Percentiles rank a stretch among this genome's conserved stretches.
These are phyloP conservation scores for Fomes fomentarius DNA, from an alignment of 1,284 basidiomycete species.

Conservation along the genomic window DNA sequence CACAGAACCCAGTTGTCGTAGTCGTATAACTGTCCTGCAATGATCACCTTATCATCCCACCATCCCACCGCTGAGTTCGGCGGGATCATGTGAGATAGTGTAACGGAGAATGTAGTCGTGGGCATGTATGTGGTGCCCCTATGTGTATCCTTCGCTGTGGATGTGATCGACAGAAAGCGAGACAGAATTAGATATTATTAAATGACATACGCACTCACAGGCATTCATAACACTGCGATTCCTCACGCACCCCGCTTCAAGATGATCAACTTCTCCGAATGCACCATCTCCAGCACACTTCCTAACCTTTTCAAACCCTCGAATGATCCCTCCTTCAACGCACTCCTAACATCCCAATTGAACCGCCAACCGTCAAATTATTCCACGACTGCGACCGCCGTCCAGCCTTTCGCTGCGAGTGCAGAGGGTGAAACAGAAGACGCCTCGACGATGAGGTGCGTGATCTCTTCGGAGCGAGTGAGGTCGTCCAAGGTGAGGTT, in stretches of 20 bases:
- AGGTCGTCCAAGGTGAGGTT: constrained; percentile 49
- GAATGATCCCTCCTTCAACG: constrained; percentile 27
- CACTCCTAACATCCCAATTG: constrained; percentile 25
- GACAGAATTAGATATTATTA: no score
- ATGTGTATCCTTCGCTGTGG: no score
- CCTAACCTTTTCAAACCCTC: constrained; percentile 26
- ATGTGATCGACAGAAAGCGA: no score
- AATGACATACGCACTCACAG: no score
- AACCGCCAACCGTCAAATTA: constrained; percentile 56
- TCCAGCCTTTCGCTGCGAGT: constrained; percentile 38
- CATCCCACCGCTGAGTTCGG: no score
- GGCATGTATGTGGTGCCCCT: no score
- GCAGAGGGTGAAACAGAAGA: constrained; percentile 7
- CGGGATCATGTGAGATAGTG: no score
- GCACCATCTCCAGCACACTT: constrained; percentile 42
- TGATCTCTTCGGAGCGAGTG: constrained; percentile 44
- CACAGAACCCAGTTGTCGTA: no score
- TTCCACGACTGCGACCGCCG: constrained; percentile 43
- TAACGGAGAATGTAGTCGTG: no score
- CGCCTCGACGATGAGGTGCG: constrained; percentile 69
- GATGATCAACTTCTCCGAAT: constrained; percentile 55
- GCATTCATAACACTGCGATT: no score
- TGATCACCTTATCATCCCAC: no score
- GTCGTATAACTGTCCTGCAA: no score
- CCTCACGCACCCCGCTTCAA: constrained; percentile 44